Base-by-base conservation (phyloP, 2,329 filamentous ascomycete species). In the Pseudocercospora fijiensis region DNA sequence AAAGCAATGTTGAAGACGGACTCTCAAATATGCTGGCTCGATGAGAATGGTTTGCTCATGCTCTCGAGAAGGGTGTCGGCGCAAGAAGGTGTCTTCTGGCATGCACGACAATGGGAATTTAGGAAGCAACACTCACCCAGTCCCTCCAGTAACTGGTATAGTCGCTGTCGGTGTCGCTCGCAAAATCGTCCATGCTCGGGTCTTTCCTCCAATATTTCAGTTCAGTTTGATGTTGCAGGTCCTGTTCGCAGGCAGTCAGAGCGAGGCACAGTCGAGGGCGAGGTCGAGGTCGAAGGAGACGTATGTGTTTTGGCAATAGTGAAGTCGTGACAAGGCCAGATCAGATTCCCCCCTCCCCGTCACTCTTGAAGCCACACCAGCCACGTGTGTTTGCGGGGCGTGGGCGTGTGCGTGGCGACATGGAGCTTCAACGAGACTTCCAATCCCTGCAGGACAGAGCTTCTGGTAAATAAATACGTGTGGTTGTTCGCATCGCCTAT, bases 131-230 rank as follows among this genome's bases (percentile, higher is more conserved):
- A 71, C 71, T 82, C 83, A 98, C 95, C 95, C 95, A 99, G 81
- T 99, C 95, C 78, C 94, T 85, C 95, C 95, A 99, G 79, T 98
- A 99, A 80, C 92, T 98, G 56, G 95, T 97, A 78, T 98, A 99
- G 81, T 99, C 95, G 79, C 93, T 97, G 77, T 99, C 95, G 11
- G 93, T 96, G 79, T 99, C 95, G 76, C 92, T 97, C 70, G 92
- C 93, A 79, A 95, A 98, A 80, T 98, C 94, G 77, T 98, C 95
- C 95, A 98, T 98, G 55, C 5, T 55, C 20, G 52, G 30, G 47
- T 22, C 30, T 47, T 13, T 13, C 16, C 13, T n/a, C 51, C 16
- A 49, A 37, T 20, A n/a, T 11, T 51, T 55, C 13, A 22, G 47
- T 7, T 30, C 51, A n/a, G 9, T 11, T 18, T 61, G 10, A 13